Evolutionary conservation across 228 moss, liverwort and hornwort genomes (phyloP).

Genomic region (Sphagnum fallax): DNA sequence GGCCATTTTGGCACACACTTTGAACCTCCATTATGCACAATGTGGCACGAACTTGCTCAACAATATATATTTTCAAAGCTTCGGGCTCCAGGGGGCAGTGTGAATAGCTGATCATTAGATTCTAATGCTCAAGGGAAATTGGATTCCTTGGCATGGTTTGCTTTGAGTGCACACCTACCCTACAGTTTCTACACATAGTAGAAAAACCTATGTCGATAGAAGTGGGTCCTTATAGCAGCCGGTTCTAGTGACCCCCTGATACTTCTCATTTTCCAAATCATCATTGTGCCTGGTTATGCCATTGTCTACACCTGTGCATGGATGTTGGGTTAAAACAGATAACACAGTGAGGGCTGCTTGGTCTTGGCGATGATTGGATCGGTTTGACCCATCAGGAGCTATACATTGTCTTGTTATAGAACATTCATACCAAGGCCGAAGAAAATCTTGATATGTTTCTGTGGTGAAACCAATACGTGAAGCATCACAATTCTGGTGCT

Average conservation of each 20-base stretch:
- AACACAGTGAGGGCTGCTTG: slow-evolving; percentile 52
- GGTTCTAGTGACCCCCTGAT: slow-evolving; percentile 24
- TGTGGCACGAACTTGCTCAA: no score
- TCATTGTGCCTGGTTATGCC: slow-evolving; percentile 12
- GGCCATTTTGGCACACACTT: no score
- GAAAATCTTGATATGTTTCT: slow-evolving; percentile 14
- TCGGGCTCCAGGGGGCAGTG: no score
- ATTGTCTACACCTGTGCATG: slow-evolving; percentile 21
- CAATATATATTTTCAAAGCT: no score
- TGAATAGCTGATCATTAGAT: no score
- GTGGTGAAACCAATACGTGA: slow-evolving; percentile 49
- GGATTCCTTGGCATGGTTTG: no score
- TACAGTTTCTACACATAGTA: no score
- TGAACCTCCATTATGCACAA: no score
- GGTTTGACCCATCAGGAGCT: slow-evolving; percentile 43
- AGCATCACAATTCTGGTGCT: slow-evolving; percentile 38
- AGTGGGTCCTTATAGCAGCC: slow-evolving; percentile 47
- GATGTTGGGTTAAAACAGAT: slow-evolving; percentile 13
- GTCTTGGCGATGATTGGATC: slow-evolving; percentile 57
- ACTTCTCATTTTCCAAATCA: slow-evolving; percentile 6
- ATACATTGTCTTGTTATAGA: slow-evolving; percentile 55
- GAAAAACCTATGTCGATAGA: neutral
- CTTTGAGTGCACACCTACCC: no score
- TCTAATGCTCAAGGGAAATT: no score
- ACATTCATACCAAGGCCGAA: slow-evolving; percentile 54